Evolutionary conservation across 31 red algal species (phyloP), one percentile per base, ranked within the genome.

Genomic region (Porphyra umbilicalis): DNA sequence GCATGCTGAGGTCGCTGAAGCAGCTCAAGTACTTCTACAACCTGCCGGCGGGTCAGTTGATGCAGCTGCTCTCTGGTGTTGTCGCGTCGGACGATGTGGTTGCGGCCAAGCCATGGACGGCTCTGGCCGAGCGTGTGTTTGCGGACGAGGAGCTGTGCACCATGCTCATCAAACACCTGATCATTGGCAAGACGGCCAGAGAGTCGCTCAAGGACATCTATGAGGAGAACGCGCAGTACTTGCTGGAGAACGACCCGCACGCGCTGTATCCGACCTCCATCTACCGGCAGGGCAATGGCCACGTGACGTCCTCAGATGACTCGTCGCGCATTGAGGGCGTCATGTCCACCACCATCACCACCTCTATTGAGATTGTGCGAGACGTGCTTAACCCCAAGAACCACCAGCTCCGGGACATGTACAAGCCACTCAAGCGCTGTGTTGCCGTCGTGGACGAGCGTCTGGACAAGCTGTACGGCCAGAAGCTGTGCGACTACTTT

Each of bases 261-360:
- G 91, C 91, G 15, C 75, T 93, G 36, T 93, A 82, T 32, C 91
- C 91, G 30, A 93, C 91, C 32, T 93, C 91, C 33, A 88, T 93
- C 35, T 93, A 93, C 79, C 85, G 91, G 29, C 85, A 88, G 36
- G 88, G 82, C 67, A 39, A 34, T 10, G 91, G 91, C 78, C 86
- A 88, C 74, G 77, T 85, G 14, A 80, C 83, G 10, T 88, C 91
- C 6, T 88, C 83, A 37, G 79, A 84, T 15, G 91, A 93, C 78
- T 82, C 78, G 15, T 46, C 79, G n/a, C 36, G 78, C 18, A 93
- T 93, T 35, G 91, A 93, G 46, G 79, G 77, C 20, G 91, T 93
- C 32, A 93, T 93, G 91, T 79, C 83, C 10, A 88, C 91, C 4
- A 93, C 91, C 32, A 85, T 93, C 79, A 93, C 91, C 11, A 93